phyloP scores from a whole-genome alignment of 306 rosid genomes.

The Sesbania bispinosa region DNA sequence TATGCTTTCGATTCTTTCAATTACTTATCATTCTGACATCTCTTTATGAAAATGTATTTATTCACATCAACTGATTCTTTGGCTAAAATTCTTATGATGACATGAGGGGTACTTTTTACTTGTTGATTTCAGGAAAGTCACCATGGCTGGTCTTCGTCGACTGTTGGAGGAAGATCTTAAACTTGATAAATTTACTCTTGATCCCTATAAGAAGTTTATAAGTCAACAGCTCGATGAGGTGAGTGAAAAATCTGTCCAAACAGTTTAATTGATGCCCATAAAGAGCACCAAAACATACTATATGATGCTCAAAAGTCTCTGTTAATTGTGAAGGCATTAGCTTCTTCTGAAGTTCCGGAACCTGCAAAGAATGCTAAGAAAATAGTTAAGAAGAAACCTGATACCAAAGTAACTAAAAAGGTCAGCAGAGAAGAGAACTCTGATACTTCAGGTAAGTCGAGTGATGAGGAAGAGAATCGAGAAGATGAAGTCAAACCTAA shows the following conservation, averaged over 20 bases:
- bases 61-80: background rate
- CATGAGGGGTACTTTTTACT: conserved; percentile 6
- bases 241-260: conserved; percentile 21
- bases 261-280: conserved; percentile 7
- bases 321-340: conserved; percentile 45
- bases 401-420: conserved; percentile 52
- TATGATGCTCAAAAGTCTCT: conserved; percentile 13
- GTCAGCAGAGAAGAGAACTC: conserved; percentile 51
- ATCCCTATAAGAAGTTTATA: conserved; percentile 71
- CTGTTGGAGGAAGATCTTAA: conserved; percentile 85
- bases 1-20: conserved; percentile 43
- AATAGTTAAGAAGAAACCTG: conserved; percentile 45
- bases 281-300: background rate
- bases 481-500: conserved; percentile 56
- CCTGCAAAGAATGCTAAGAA: conserved; percentile 50
- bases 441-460: conserved; percentile 42
- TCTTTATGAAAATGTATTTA: conserved; percentile 1
- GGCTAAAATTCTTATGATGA: conserved; percentile 19
- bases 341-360: conserved; percentile 41
- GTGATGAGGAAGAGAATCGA: conserved; percentile 46
- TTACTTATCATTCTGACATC: background rate
- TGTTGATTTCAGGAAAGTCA: conserved; percentile 55
- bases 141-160: conserved; percentile 84
- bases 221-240: conserved; percentile 74
- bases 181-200: conserved; percentile 61